These are phyloP conservation scores for Fusarium sulawesiense DNA, from an alignment of 2,329 filamentous ascomycete genomes.

Conservation along the genomic window DNA sequence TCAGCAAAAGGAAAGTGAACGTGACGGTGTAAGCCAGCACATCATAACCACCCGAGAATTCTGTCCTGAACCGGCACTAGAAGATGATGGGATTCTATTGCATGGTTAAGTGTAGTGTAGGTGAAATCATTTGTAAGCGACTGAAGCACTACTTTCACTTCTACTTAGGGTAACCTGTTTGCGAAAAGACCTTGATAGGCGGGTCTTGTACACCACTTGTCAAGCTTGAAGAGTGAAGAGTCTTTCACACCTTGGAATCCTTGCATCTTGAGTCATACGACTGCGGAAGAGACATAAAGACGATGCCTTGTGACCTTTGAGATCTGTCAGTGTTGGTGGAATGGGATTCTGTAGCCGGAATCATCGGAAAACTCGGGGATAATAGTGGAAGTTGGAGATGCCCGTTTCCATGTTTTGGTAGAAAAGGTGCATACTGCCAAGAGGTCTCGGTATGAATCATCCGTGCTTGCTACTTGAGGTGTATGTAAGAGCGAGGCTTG, in stretches of 20 bases:
- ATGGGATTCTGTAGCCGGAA: conserved; percentile 2
- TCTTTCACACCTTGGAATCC: neutral
- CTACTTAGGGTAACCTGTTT: neutral
- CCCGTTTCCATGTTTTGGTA: neutral
- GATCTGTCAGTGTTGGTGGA: conserved; percentile 1
- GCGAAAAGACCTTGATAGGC: neutral
- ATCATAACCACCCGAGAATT: neutral
- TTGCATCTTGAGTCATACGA: conserved; percentile 19
- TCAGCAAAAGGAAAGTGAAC: neutral
- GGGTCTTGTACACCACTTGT: neutral
- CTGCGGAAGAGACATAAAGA: neutral
- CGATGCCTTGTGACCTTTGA: conserved; percentile 20
- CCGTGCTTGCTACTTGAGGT: neutral
- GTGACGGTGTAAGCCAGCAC: neutral
- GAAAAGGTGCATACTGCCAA: conserved; percentile 17
- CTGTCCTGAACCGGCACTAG: neutral
- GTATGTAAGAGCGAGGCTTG: neutral
- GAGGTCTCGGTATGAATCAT: conserved; percentile 6
- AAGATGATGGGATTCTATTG: neutral
- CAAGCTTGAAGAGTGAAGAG: neutral
- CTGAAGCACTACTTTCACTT: neutral
- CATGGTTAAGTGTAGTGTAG: neutral
- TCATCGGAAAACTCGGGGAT: conserved; percentile 31
- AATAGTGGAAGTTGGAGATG: neutral
- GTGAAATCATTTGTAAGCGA: neutral